These are phyloP conservation scores for Cardamine resedifolia DNA, from an alignment of 345 rosid genomes.

Conservation along the genomic window DNA sequence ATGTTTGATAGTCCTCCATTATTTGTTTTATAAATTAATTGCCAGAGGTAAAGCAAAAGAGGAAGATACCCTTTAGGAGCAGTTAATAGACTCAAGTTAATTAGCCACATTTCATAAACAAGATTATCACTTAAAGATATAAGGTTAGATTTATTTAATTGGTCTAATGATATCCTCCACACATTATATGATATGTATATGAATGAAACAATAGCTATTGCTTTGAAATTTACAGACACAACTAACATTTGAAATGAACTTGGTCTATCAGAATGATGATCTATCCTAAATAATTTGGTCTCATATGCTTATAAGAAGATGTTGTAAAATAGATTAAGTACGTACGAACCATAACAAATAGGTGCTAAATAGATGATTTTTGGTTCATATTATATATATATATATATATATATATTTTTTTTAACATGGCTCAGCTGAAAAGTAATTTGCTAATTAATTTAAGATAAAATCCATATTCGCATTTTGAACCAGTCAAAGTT, in stretches of 20 bases:
- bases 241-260: neutral
- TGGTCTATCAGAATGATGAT: neutral
- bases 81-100: constrained; percentile 14
- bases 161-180: neutral
- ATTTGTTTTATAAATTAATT: neutral
- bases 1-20: neutral
- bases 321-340: no score
- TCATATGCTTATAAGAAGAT: neutral
- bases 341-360: neutral
- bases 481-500: constrained; percentile 29
- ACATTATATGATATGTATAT: neutral
- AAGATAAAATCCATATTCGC: constrained; percentile 7
- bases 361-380: neutral
- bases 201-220: neutral
- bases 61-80: constrained; percentile 20
- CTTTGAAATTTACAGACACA: neutral
- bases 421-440: neutral
- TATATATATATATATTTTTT: neutral
- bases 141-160: neutral
- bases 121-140: constrained; percentile 6
- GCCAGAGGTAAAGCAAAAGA: constrained; percentile 27
- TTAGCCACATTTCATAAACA: constrained; percentile 13
- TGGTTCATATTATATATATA: neutral
- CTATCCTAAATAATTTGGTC: no score
- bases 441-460: neutral